Evolutionary conservation across 495 filamentous ascomycete genomes (phyloP), one percentile per base, ranked within the genome.

Genomic region (Pseudoneurospora amorphoporcata): DNA sequence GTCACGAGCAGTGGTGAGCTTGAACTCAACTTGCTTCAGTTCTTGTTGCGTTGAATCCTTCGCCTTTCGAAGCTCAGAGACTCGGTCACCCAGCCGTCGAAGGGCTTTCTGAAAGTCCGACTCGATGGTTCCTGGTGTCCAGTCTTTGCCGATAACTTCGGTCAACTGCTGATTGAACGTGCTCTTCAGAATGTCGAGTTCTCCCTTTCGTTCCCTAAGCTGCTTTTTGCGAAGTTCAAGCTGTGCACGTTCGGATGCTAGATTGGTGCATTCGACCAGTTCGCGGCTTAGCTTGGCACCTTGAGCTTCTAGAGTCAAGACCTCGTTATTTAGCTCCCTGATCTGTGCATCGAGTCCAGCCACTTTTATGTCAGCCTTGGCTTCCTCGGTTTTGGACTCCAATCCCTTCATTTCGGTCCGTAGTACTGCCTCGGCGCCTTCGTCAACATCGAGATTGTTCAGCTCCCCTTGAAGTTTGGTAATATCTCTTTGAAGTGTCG

Each of bases 211-310:
- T 58, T 92, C 90, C 70, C 89, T 90, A 23, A 91, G 78, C 74
- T 96, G 90, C 72, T 93, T 92, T 75, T 91, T 92, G 16, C 92
- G 84, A 75, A 92, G 87, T 68, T 94, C 91, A 8, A 98, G 83
- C 70, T 90, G 88, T 43, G 95, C 96, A 40, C 93, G 84, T 68
- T 94, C 92, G 3, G 88, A 86, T 39, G 92, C 93, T 74, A 92
- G 88, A 72, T 89, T 87, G 0, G 92, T 95, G 72, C 89, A 92
- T 73, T 94, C 90, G 41, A 93, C 85, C 32, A 98, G 87, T 76
- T 98, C 94, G 4, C 85, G 81, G 39, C 90, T 90, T 37, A 97
- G 83, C 74, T 83, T 87, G 41, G 90, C 87, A 68, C 85, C 88
- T 73, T 90, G 87, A 38, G 88, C 87, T 73, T 98, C 92, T 5